Base-by-base conservation (phyloP, 805 yeast species). In the Nakazawaea laoshanensis region DNA sequence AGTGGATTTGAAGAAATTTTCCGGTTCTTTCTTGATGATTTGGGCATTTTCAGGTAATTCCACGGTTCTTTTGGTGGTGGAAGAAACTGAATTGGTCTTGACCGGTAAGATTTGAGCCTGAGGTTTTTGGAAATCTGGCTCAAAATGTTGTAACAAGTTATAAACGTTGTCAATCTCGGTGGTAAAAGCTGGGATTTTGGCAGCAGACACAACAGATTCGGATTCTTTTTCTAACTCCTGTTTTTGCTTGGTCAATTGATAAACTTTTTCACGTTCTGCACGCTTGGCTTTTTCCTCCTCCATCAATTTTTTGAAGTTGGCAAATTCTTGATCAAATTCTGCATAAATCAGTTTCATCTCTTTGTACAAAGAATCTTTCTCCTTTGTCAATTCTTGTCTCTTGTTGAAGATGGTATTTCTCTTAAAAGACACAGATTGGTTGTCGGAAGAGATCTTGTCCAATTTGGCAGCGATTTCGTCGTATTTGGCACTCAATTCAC, bases 111-210 rank as follows among this genome's bases (percentile, higher is more conserved):
- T 37, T 17, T 51, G 30, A 27, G 45, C 36, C 37, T 57, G 61
- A 32, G 81, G 75, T 54, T 71, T 74, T 49, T 75, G 84, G 58
- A 73, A 77, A 29, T 78, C 52, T 45, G 94, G 92, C 52, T 87
- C 95, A 46, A 92, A 84, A 58, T 73, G 73, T 23, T 61, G 50
- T 53, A 88, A 67, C 52, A 87, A 67, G 35, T 70, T 63, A 57
- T 87, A 84, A 49, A 92, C 82, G 42, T 79, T 65, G 44, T 68
- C 67, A 48, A 89, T 79, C 61, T 92, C 95, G 28, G 61, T 61
- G 38, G 79, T 74, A 61, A 81, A 88, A 18, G 96, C 97, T 19
- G 97, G 95, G 46, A 61, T 60, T 27, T 59, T 57, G 29, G 87
- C 87, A 42, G 75, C 82, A 33, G 75, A 70, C 63, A 83, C 73